Conservation (phyloP, 441 rosid species). For the Eruca vesicaria region DNA sequence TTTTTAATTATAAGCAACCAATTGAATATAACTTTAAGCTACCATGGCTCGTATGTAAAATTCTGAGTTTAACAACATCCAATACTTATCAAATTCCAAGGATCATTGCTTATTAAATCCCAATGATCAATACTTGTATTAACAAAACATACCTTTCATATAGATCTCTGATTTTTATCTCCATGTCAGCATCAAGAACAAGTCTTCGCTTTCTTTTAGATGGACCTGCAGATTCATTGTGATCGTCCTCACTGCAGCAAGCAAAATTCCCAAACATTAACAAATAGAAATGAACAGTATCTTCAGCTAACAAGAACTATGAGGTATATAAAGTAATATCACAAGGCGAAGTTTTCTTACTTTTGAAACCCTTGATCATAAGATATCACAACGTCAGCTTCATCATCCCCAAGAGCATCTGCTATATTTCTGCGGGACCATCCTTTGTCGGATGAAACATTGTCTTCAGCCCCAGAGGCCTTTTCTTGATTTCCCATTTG, state of each 20-base stretch:
- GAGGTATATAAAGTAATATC: background rate
- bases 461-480: slow-evolving; percentile 47
- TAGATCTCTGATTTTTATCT: slow-evolving; percentile 63
- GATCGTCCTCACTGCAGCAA: slow-evolving; percentile 46
- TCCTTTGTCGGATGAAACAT: slow-evolving; percentile 42
- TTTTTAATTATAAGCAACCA: slow-evolving; percentile 24
- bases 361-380: slow-evolving; percentile 53
- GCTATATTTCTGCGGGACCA: slow-evolving; percentile 81
- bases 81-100: background rate
- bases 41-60: slow-evolving; percentile 4
- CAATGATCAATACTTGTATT: no score
- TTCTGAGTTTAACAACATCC: background rate
- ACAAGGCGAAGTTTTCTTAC: slow-evolving; percentile 39
- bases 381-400: slow-evolving; percentile 87
- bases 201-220: slow-evolving; percentile 65
- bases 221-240: slow-evolving; percentile 41
- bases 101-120: background rate
- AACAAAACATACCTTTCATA: slow-evolving; percentile 64
- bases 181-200: slow-evolving; percentile 63
- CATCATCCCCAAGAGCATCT: slow-evolving; percentile 99
- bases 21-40: background rate
- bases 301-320: slow-evolving; percentile 7
- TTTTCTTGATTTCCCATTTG: slow-evolving; percentile 46
- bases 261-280: slow-evolving; percentile 15
- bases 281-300: background rate